Percentiles rank a stretch among this genome's conserved stretches.
Conservation (phyloP, 2,329 filamentous ascomycete genomes). For the Cladorrhinum sp. region DNA sequence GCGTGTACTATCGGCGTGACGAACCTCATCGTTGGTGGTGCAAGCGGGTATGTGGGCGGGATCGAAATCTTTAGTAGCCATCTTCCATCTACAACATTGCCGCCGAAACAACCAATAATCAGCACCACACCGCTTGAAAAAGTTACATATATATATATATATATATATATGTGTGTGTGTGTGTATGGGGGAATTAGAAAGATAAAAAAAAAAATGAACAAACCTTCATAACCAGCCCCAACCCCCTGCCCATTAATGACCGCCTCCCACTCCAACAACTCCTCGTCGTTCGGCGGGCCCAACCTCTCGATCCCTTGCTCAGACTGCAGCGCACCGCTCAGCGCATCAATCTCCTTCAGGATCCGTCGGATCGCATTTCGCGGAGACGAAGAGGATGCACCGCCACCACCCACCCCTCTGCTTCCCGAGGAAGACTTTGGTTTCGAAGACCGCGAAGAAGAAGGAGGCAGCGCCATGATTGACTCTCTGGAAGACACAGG, state of each 20-base stretch:
- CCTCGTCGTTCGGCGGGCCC: conserved; percentile 51
- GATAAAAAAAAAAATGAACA: conserved; percentile 20
- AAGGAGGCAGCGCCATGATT: neutral
- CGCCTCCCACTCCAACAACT: conserved; percentile 57
- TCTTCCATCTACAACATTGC: conserved; percentile 54
- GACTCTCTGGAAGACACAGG: neutral
- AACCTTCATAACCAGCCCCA: conserved; percentile 56
- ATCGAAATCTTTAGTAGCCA: conserved; percentile 81
- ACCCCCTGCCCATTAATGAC: conserved; percentile 59
- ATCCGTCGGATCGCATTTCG: conserved; percentile 55
- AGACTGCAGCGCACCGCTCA: conserved; percentile 46
- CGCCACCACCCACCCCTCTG: too few species aligned
- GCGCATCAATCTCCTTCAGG: conserved; percentile 55
- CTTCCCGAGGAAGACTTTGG: neutral
- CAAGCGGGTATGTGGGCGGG: conserved; percentile 73
- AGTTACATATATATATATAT: neutral
- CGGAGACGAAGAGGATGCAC: conserved; percentile 5
- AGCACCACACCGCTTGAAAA: neutral
- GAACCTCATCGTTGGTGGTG: conserved; percentile 76
- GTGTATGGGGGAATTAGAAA: neutral
- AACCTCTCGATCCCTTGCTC: conserved; percentile 59
- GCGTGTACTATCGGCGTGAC: conserved; percentile 82
- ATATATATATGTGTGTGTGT: neutral
- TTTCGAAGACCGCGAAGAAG: neutral
- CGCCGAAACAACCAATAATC: neutral